Evolutionary conservation across 2,329 filamentous ascomycete species (phyloP).

Genomic region (Aquanectria penicillioides): DNA sequence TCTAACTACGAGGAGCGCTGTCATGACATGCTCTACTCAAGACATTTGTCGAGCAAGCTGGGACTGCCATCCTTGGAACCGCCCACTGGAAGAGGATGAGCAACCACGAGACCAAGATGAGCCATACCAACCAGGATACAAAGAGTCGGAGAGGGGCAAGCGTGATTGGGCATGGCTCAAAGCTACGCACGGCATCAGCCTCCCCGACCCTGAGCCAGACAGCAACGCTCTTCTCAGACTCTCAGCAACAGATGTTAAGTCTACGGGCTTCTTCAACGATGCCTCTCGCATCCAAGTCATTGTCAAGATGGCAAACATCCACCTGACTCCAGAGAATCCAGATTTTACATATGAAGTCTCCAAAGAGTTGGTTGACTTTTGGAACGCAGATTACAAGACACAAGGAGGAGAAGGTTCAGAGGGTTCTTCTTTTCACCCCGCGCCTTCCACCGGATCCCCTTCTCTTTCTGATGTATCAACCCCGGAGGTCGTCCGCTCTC

Average conservation of each 20-base stretch:
- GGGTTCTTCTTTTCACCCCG: background rate
- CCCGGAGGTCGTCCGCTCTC: background rate
- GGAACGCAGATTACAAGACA: background rate
- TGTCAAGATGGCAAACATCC: constrained; percentile 70
- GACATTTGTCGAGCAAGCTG: constrained; percentile 28
- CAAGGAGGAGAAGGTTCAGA: background rate
- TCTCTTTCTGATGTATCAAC: background rate
- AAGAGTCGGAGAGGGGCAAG: constrained; percentile 29
- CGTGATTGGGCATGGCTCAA: constrained; percentile 43
- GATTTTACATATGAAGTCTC: background rate
- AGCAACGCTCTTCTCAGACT: constrained; percentile 10
- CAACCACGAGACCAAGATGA: constrained; percentile 28
- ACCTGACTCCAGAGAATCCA: constrained; percentile 68
- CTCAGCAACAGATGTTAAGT: constrained; percentile 36
- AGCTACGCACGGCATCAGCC: constrained; percentile 35
- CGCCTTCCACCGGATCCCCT: background rate
- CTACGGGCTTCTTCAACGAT: constrained; percentile 42
- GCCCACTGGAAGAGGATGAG: constrained; percentile 42
- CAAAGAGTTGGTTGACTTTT: background rate
- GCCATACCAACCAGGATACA: constrained; percentile 22
- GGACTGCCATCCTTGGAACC: constrained; percentile 28
- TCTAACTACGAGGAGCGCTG: constrained; percentile 26
- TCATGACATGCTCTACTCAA: constrained; percentile 27
- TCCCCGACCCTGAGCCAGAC: constrained; percentile 23
- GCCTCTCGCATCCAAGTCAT: constrained; percentile 65